Conservation (phyloP, 2,329 filamentous ascomycete genomes). For the Scedosporium aurantiacum region DNA sequence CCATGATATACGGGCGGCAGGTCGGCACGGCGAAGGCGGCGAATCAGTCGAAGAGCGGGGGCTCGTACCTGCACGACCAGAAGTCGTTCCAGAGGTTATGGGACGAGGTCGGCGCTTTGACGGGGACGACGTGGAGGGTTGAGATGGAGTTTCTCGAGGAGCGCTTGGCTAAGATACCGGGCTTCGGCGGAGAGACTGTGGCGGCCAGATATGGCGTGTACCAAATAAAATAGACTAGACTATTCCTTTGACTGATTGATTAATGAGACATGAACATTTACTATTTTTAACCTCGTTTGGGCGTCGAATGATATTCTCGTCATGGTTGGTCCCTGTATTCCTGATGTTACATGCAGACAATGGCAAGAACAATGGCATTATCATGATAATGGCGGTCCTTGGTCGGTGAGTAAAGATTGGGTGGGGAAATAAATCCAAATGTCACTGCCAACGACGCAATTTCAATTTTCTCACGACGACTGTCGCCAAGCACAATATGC, state of each 20-base stretch:
- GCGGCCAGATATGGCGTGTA: conserved; percentile 12
- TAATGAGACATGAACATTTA: background rate
- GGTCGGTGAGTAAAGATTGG: no score
- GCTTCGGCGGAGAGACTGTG: conserved; percentile 11
- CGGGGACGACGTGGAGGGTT: conserved; percentile 37
- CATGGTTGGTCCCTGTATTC: background rate
- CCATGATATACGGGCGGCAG: conserved; percentile 40
- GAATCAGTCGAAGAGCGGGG: background rate
- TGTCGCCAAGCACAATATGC: background rate
- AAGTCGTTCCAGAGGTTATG: conserved; percentile 41
- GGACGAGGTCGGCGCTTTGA: conserved; percentile 38
- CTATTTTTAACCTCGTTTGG: background rate
- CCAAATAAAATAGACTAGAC: conserved; percentile 8
- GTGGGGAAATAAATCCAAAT: no score
- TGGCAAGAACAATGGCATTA: background rate
- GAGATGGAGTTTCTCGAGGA: conserved; percentile 24
- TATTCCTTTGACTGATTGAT: background rate
- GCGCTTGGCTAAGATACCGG: conserved; percentile 9
- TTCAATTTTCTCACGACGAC: background rate
- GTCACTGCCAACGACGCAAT: background rate
- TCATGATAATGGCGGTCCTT: background rate
- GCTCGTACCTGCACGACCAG: conserved; percentile 33
- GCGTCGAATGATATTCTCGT: background rate
- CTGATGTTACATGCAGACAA: background rate
- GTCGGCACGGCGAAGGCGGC: conserved; percentile 21